Evolutionary conservation across 371 early-diverging fungal species (phyloP), one percentile per base, ranked within the genome.

Genomic region (Entomophthora muscae): DNA sequence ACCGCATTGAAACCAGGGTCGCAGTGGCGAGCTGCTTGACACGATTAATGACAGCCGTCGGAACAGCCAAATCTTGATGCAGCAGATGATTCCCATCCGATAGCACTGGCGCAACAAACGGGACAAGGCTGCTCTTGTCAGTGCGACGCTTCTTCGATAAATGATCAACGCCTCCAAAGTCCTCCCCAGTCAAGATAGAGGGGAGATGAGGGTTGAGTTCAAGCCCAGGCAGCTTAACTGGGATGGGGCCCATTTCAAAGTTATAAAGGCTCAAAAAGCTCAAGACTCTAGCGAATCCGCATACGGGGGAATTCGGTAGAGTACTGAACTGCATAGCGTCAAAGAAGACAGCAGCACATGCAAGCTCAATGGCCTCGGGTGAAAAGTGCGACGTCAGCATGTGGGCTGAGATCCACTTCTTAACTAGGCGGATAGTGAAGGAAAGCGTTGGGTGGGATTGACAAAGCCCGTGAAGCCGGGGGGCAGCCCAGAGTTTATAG

Each of bases 361-460:
- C 66, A 56, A 76, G 69, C 57, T 81, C 85, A 62, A 78, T 76
- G 66, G 81, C 66, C 64, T 86, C 85, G 27, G 82, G 83, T 12
- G 72, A 70, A 1, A 80, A 65, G 32, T 80, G 83, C 32, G 71
- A 69, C 21, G 80, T 72, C 26, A 84, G 69, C 67, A 90, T 64
- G 64, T 94, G 93, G 29, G 87, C 75, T 10, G 82, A 76, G 52
- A 93, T 73, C 90, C 93, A 96, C 61, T 91, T 81, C 76, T 94
- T 94, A 23, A 81, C 72, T 28, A 95, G 71, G 17, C 93, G 83
- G 31, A 90, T 78, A 0, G 87, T 84, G 32, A 77, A 68, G 23
- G 88, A 84, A 26, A 79, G 78, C 0, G 84, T 79, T 29, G 86
- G 82, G 65, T 75, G 79, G 63, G 74, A 74, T 52, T 82, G 82